Conservation (phyloP, 1,139 yeast genomes). For the Pichia sp. region DNA sequence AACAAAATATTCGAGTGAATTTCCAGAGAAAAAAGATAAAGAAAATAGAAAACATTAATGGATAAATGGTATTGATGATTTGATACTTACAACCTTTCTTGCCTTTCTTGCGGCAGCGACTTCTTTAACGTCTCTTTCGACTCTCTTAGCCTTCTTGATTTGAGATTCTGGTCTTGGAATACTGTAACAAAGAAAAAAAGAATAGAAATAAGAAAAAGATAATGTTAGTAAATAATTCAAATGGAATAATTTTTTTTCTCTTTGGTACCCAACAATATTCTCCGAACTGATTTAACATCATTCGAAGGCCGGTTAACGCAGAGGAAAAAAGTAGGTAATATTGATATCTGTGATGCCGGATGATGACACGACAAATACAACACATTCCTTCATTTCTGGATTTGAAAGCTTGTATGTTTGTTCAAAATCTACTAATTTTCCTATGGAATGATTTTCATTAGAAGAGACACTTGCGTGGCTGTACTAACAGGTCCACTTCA, state of each 20-base stretch:
- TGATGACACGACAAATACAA: conserved; percentile 12
- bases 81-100: conserved; percentile 88
- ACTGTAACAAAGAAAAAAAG: conserved; percentile 36
- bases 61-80: too few species aligned
- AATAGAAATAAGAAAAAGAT: conserved; percentile 14
- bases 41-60: too few species aligned
- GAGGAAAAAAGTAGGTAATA: conserved; percentile 31
- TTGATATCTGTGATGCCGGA: conserved; percentile 6
- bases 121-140: conserved; percentile 82
- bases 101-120: conserved; percentile 86
- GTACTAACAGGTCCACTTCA: conserved; percentile 14
- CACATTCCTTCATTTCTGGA: conserved; percentile 8
- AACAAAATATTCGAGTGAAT: conserved; percentile 2
- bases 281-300: conserved; percentile 32
- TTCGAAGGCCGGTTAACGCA: conserved; percentile 31
- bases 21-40: not conserved
- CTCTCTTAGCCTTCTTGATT: conserved; percentile 91
- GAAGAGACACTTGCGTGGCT: conserved; percentile 17
- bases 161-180: conserved; percentile 81
- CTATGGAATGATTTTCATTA: conserved; percentile 35
- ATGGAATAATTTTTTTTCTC: conserved; percentile 5
- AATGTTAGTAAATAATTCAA: conserved; percentile 10
- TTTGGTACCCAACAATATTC: conserved; percentile 14
- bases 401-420: not conserved
- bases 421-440: conserved; percentile 23